A percentile compares a stretch with the other conserved stretches of the same genome.
phyloP scores from a whole-genome alignment of 2,329 filamentous ascomycete species.

The Dactylonectria estremocensis region DNA sequence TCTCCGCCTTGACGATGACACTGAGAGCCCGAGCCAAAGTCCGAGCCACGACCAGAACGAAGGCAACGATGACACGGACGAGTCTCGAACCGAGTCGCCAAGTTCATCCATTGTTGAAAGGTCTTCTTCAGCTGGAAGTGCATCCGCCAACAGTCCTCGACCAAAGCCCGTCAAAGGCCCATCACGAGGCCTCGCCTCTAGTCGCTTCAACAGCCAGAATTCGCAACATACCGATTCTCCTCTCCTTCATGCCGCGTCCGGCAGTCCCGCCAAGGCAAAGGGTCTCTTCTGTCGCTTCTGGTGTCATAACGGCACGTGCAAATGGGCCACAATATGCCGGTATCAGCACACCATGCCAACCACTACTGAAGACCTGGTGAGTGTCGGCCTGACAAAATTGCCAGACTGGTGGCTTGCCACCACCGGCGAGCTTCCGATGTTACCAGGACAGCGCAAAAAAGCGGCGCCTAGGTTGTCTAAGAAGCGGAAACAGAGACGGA shows the following conservation, averaged over 20 bases:
- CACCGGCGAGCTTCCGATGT: slow-evolving; percentile 37
- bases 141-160: background rate
- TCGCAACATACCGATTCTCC: slow-evolving; percentile 6
- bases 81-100: slow-evolving; percentile 17
- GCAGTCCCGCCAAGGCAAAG: slow-evolving; percentile 11
- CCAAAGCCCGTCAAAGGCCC: slow-evolving; percentile 10
- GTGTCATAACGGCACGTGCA: slow-evolving; percentile 65
- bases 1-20: slow-evolving; percentile 15
- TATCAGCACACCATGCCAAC: slow-evolving; percentile 65
- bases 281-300: slow-evolving; percentile 59
- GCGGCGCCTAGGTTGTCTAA: slow-evolving; percentile 24
- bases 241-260: background rate
- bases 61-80: slow-evolving; percentile 9
- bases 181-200: slow-evolving; percentile 35
- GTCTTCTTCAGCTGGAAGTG: background rate
- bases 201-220: slow-evolving; percentile 32
- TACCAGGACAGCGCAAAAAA: slow-evolving; percentile 11
- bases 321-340: slow-evolving; percentile 60
- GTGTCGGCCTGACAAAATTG: slow-evolving; percentile 59
- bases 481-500: slow-evolving; percentile 32
- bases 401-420: slow-evolving; percentile 61
- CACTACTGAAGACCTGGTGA: slow-evolving; percentile 56
- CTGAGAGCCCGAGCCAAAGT: background rate
- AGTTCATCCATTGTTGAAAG: background rate
- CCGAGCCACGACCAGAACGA: background rate